These are phyloP conservation scores for Ogataea saltuana DNA, from an alignment of 805 yeast genomes.

Conservation along the genomic window DNA sequence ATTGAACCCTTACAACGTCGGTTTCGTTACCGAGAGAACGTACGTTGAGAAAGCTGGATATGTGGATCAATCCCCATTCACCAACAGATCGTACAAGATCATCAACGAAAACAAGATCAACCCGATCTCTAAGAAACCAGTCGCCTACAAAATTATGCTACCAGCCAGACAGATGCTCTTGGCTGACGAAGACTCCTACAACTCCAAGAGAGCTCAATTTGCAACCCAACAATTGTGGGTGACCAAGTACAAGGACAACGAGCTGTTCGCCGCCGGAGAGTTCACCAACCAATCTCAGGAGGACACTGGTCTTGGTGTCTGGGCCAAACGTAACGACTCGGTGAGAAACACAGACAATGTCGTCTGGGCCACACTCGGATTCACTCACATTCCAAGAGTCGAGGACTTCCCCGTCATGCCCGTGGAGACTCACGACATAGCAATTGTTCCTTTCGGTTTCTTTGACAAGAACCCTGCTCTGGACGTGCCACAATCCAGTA, in stretches of 20 bases:
- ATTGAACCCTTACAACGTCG: slow-evolving; percentile 67
- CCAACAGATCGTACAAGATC: slow-evolving; percentile 72
- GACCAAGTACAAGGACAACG: slow-evolving; percentile 71
- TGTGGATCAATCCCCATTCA: slow-evolving; percentile 73
- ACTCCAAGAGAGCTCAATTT: slow-evolving; percentile 68
- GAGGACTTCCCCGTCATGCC: slow-evolving; percentile 94
- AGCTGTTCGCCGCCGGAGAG: slow-evolving; percentile 80
- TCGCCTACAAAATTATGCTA: slow-evolving; percentile 72
- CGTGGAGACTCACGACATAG: slow-evolving; percentile 70
- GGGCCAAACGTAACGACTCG: slow-evolving; percentile 66
- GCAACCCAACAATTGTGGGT: slow-evolving; percentile 84
- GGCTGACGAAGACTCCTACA: slow-evolving; percentile 63
- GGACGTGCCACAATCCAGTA: slow-evolving; percentile 72
- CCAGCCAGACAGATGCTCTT: slow-evolving; percentile 77
- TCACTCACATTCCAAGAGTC: slow-evolving; percentile 79
- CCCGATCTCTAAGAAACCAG: slow-evolving; percentile 68
- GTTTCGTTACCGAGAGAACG: slow-evolving; percentile 63
- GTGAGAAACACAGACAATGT: slow-evolving; percentile 77
- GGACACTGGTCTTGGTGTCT: slow-evolving; percentile 70
- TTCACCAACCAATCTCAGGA: slow-evolving; percentile 76
- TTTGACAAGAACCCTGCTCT: slow-evolving; percentile 77
- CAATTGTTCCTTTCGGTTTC: slow-evolving; percentile 70
- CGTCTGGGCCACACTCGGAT: slow-evolving; percentile 79
- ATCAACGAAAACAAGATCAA: slow-evolving; percentile 73
- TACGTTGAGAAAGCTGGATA: slow-evolving; percentile 69